Percentiles rank a stretch among this genome's conserved stretches.
Conservation (phyloP, 306 rosid species). For the Gleditsia sinensis region DNA sequence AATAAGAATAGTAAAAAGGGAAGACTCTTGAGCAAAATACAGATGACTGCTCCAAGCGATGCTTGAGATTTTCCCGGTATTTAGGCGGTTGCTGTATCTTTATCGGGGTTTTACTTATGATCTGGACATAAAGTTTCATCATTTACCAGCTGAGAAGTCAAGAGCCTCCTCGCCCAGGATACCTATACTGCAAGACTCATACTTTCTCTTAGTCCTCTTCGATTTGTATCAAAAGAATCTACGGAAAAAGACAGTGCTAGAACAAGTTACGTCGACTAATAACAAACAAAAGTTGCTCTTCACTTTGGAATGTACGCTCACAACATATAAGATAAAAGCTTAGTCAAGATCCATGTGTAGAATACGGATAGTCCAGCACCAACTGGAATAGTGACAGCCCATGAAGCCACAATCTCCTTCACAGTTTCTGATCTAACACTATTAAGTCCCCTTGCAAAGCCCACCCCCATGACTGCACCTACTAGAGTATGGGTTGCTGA, state of each 20-base stretch:
- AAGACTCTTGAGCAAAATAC: too few species aligned
- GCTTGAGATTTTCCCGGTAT: too few species aligned
- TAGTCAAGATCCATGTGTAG: conserved; percentile 4
- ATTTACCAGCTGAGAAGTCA: background rate
- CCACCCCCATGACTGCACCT: conserved; percentile 80
- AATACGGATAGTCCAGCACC: background rate
- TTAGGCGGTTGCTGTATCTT: too few species aligned
- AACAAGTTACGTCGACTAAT: background rate
- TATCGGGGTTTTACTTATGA: conserved; percentile 32
- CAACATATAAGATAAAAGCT: background rate
- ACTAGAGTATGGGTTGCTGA: conserved; percentile 74
- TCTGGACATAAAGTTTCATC: background rate
- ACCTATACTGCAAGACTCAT: background rate
- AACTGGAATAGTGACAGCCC: conserved; percentile 2
- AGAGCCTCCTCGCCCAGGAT: background rate
- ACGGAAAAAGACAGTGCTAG: background rate
- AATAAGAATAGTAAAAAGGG: background rate
- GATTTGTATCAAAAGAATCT: background rate
- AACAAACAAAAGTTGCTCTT: background rate
- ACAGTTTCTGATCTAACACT: conserved; percentile 67
- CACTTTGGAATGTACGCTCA: background rate
- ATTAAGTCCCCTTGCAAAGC: conserved; percentile 73
- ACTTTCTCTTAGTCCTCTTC: background rate
- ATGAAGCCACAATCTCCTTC: conserved; percentile 14
- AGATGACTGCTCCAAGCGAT: too few species aligned